Percentiles rank a stretch among this genome's conserved stretches.
phyloP scores from a whole-genome alignment of 2,329 filamentous ascomycete genomes.

The Diaporthe velutina region DNA sequence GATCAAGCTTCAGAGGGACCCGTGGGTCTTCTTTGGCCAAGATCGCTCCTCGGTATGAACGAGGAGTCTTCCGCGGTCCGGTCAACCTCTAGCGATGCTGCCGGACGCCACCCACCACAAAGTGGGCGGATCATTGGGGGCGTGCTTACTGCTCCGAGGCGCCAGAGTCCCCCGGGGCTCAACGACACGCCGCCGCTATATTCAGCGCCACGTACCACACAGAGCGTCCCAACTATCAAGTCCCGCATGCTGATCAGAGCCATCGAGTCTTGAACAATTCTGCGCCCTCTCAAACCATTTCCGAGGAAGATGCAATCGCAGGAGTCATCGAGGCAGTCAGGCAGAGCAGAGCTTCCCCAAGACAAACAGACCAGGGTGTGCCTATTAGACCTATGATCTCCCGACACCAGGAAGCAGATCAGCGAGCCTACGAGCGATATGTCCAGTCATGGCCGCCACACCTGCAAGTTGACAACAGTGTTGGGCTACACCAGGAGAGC shows the following conservation, averaged over 20 bases:
- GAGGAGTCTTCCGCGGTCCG: neutral
- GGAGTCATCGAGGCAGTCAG: neutral
- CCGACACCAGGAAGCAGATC: too few relatives aligned
- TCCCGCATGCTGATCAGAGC: neutral
- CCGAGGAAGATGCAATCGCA: neutral
- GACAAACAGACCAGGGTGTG: too few relatives aligned
- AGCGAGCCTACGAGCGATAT: too few relatives aligned
- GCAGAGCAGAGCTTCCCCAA: too few relatives aligned
- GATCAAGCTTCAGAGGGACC: neutral
- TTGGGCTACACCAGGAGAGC: too few relatives aligned
- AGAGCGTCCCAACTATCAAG: too few relatives aligned
- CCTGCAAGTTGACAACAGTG: too few relatives aligned
- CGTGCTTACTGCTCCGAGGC: neutral
- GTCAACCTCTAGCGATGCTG: neutral
- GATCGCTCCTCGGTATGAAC: conserved; percentile 34
- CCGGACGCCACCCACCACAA: neutral
- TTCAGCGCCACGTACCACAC: too few relatives aligned
- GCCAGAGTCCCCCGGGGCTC: neutral
- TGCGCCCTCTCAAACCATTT: too few relatives aligned
- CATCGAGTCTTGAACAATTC: neutral
- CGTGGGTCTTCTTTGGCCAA: neutral
- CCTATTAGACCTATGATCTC: too few relatives aligned
- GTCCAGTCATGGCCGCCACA: too few relatives aligned
- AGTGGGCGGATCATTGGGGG: neutral
- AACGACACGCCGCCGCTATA: too few relatives aligned